A percentile compares a stretch with the other conserved stretches of the same genome.
phyloP scores from a whole-genome alignment of 1,139 yeast genomes.

The Hemisphaericaspora lyxosophila region DNA sequence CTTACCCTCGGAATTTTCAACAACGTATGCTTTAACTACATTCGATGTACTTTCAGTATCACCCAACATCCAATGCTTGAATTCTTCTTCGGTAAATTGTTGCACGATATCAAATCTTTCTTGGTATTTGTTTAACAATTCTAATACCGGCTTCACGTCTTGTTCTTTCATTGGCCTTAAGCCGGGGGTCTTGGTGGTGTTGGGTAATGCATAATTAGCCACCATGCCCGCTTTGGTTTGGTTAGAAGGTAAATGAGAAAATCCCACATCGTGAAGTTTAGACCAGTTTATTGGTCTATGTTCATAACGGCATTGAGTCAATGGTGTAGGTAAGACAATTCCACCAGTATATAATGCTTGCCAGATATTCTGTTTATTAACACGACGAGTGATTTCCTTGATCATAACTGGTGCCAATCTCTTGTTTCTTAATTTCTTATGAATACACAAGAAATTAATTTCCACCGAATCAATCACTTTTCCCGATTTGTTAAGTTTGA shows the following conservation, averaged over 20 bases:
- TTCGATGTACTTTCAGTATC: conserved; percentile 28
- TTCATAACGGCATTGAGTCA: conserved; percentile 85
- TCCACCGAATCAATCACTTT: conserved; percentile 67
- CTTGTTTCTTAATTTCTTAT: conserved; percentile 89
- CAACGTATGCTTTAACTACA: conserved; percentile 79
- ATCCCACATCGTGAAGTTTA: conserved; percentile 86
- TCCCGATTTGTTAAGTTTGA: conserved; percentile 58
- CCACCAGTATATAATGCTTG: conserved; percentile 97
- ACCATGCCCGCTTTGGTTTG: conserved; percentile 81
- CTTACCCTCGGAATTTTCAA: conserved; percentile 60
- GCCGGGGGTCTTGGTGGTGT: conserved; percentile 54
- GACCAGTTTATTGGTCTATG: conserved; percentile 95
- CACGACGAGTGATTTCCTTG: conserved; percentile 91
- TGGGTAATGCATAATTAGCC: conserved; percentile 73
- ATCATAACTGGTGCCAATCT: conserved; percentile 92
- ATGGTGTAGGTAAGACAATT: conserved; percentile 84
- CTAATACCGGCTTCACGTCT: conserved; percentile 67
- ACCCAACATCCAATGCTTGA: conserved; percentile 79
- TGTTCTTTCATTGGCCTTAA: conserved; percentile 59
- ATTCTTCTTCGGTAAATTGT: conserved; percentile 65
- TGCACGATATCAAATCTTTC: conserved; percentile 72
- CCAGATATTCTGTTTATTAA: conserved; percentile 83
- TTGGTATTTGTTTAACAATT: conserved; percentile 62
- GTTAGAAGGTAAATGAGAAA: conserved; percentile 73
- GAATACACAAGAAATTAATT: conserved; percentile 91